Conservation (phyloP, 1,284 basidiomycete genomes). For the Agaricales sp. region DNA sequence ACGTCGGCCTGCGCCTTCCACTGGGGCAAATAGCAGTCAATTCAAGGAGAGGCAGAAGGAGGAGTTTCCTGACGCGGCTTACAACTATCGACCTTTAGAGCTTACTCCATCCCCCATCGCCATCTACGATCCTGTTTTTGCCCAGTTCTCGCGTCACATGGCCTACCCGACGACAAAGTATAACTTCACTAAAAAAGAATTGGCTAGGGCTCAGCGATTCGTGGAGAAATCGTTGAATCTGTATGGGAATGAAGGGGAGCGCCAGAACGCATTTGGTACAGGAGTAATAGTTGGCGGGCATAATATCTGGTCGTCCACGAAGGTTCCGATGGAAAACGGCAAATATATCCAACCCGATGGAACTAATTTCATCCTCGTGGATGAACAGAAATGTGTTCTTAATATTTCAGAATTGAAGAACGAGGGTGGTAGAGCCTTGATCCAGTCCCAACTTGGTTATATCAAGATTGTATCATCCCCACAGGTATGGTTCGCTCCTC, state of each 20-base stretch:
- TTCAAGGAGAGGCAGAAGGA: not conserved
- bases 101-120: too few species aligned
- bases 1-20: not conserved
- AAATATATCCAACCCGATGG: not conserved
- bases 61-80: not conserved
- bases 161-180: not conserved
- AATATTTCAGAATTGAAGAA: not conserved
- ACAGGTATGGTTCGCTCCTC: not conserved
- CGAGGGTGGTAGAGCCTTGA: not conserved
- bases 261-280: not conserved
- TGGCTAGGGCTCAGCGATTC: not conserved
- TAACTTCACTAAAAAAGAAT: not conserved
- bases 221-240: not conserved
- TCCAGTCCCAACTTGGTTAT: not conserved
- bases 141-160: not conserved
- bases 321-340: not conserved
- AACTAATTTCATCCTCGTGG: not conserved
- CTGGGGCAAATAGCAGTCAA: not conserved
- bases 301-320: not conserved
- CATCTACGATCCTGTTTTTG: not conserved
- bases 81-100: not conserved
- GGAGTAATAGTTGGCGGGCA: not conserved
- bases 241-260: not conserved
- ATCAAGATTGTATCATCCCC: not conserved
- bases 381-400: not conserved